Conservation (phyloP, 140 eudicot species). For the Senecio squalidus region DNA sequence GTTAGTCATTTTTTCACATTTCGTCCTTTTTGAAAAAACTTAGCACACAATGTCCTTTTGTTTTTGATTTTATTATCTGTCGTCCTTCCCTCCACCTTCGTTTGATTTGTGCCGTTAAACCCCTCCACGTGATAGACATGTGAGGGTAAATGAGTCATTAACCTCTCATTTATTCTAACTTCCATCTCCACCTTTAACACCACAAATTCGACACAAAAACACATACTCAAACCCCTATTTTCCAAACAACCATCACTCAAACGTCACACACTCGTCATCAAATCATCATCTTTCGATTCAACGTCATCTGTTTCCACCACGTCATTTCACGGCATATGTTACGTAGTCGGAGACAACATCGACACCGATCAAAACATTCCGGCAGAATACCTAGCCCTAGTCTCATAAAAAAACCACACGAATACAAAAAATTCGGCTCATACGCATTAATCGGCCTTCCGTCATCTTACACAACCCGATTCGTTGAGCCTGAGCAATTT, state of each 20-base stretch:
- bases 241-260: constrained; percentile 15
- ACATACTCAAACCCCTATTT: constrained; percentile 17
- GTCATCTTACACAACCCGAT: constrained; percentile 50
- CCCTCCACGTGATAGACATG: too few species aligned
- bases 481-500: constrained; percentile 43
- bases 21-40: too few species aligned
- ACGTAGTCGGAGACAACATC: constrained; percentile 85
- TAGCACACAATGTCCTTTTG: too few species aligned
- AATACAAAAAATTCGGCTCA: constrained; percentile 89
- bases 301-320: constrained; percentile 30
- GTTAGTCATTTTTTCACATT: too few species aligned
- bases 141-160: too few species aligned
- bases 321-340: constrained; percentile 84
- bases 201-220: constrained; percentile 7
- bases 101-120: too few species aligned
- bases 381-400: constrained; percentile 87
- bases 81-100: too few species aligned
- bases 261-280: constrained; percentile 20
- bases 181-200: constrained; percentile 28
- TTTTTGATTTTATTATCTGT: too few species aligned
- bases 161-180: too few species aligned
- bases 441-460: constrained; percentile 85
- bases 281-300: constrained; percentile 30
- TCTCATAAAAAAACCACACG: constrained; percentile 87
- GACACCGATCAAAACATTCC: constrained; percentile 98